phyloP scores from a whole-genome alignment of 768 basidiomycete species.

The Sistotremastrum niveocremeum region DNA sequence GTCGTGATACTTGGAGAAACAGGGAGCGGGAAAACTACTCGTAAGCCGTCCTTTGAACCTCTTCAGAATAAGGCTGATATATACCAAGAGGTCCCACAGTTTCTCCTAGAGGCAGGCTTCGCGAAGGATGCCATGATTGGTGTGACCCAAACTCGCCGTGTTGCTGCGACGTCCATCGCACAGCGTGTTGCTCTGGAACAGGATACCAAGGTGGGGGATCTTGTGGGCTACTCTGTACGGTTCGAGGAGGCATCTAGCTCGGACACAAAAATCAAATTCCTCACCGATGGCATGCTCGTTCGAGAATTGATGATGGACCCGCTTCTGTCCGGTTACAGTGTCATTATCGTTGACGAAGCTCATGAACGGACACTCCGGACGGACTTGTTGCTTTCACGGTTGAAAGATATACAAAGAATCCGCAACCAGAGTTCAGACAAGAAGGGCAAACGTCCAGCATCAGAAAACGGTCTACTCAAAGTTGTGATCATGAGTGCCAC shows the following conservation, averaged over 20 bases:
- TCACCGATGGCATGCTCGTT: conserved; percentile 97
- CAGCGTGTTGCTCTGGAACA: conserved; percentile 81
- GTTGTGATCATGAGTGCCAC: conserved; percentile 97
- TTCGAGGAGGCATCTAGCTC: conserved; percentile 74
- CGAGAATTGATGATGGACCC: conserved; percentile 79
- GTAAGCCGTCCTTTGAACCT: conserved; percentile 36
- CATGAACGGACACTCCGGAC: conserved; percentile 93
- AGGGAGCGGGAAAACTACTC: conserved; percentile 96
- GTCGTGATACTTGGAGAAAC: conserved; percentile 92
- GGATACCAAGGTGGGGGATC: conserved; percentile 50
- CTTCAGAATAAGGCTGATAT: neutral
- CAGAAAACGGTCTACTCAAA: conserved; percentile 55
- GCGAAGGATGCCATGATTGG: conserved; percentile 65
- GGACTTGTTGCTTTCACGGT: conserved; percentile 80
- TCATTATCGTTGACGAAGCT: conserved; percentile 90
- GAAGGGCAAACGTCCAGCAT: conserved; percentile 20
- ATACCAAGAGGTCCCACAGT: conserved; percentile 86
- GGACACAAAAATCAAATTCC: conserved; percentile 82
- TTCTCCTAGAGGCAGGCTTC: conserved; percentile 73
- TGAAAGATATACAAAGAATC: conserved; percentile 65
- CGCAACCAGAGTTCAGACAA: conserved; percentile 38
- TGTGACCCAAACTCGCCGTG: conserved; percentile 88
- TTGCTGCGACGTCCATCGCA: conserved; percentile 93
- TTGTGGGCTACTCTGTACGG: conserved; percentile 90
- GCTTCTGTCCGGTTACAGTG: conserved; percentile 66